Evolutionary conservation across 1,284 basidiomycete genomes (phyloP), one percentile per base, ranked within the genome.

Genomic region (Takashimella tepidaria): DNA sequence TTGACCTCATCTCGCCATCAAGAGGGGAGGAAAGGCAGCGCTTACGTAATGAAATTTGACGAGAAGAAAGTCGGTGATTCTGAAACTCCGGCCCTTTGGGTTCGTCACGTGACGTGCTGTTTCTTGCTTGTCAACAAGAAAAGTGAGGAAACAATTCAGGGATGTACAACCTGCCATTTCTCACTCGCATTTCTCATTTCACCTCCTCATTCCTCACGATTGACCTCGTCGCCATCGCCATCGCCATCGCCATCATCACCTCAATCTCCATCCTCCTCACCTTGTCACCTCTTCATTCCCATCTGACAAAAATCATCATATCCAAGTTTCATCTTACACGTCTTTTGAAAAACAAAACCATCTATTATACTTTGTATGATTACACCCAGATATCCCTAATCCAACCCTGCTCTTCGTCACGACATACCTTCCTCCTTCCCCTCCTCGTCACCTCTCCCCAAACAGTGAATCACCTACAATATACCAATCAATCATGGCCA

Each of bases 401-500:
- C 16, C 41, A 43, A 43, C 20, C 41, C 10, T 11, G 37, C 41
- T 22, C 13, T 22, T 37, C 27, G 37, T 41, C 19, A 24, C 43
- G 8, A 27, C 27, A 21, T 41, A 19, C 50, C 12, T 20, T 45
- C 40, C 48, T 41, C 50, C 16, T 26, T 41, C 27, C 44, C 6
- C 40, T 37, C 31, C 23, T 41, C 43, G 27, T 31, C 43, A 25
- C 27, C 26, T 49, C 20, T 48, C 47, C 40, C 23, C 37, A 41
- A 25, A 23, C 16, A 19, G 16, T 20, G 37, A 19, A 22, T 16
- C 31, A n/a, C n/a, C n/a, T n/a, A n/a, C n/a, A n/a, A n/a, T n/a
- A n/a, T n/a, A n/a, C n/a, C n/a, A n/a, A n/a, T n/a, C n/a, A n/a
- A 12, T 20, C 22, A 65, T 65, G 63, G 63, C 63, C 41, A 65